A percentile compares a stretch with the other conserved stretches of the same genome.
Evolutionary conservation across 2,329 filamentous ascomycete genomes (phyloP).

Genomic region (Calonectria leucothoes): DNA sequence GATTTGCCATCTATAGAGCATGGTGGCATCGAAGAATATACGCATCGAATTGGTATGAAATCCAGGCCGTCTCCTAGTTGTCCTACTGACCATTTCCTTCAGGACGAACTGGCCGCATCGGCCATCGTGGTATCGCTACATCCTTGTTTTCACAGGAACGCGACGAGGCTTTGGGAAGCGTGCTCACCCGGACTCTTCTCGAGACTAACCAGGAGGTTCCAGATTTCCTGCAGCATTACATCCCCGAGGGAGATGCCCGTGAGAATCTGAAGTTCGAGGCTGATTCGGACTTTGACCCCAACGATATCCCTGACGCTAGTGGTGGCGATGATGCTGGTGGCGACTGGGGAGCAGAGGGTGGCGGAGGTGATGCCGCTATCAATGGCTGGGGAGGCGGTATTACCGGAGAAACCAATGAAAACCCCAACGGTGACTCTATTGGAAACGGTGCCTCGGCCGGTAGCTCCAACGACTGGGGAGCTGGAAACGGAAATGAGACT

Average conservation of each 20-base stretch:
- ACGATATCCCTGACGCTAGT: slow-evolving; percentile 45
- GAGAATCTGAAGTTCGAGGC: slow-evolving; percentile 66
- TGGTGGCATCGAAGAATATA: slow-evolving; percentile 94
- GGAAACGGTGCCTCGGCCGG: neutral
- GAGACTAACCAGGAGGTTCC: slow-evolving; percentile 85
- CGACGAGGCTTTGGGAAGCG: slow-evolving; percentile 78
- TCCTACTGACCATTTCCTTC: slow-evolving; percentile 16
- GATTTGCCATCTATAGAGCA: slow-evolving; percentile 80
- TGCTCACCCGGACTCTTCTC: slow-evolving; percentile 83
- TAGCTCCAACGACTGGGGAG: neutral
- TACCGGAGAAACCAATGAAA: neutral
- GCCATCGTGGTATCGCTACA: slow-evolving; percentile 84
- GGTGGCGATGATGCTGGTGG: slow-evolving; percentile 22
- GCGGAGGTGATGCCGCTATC: slow-evolving; percentile 19
- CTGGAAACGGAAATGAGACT: neutral
- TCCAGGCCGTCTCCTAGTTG: neutral
- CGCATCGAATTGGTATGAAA: slow-evolving; percentile 87
- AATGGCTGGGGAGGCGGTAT: slow-evolving; percentile 20
- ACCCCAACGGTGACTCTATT: neutral
- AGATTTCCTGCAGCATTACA: slow-evolving; percentile 78
- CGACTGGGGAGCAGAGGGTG: slow-evolving; percentile 28
- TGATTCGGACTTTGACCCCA: slow-evolving; percentile 64
- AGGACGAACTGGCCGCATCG: slow-evolving; percentile 95
- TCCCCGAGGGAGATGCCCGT: slow-evolving; percentile 65
- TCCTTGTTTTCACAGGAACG: slow-evolving; percentile 86